Evolutionary conservation across 805 yeast species (phyloP).

Genomic region (Kregervanrija pseudodelftensis): DNA sequence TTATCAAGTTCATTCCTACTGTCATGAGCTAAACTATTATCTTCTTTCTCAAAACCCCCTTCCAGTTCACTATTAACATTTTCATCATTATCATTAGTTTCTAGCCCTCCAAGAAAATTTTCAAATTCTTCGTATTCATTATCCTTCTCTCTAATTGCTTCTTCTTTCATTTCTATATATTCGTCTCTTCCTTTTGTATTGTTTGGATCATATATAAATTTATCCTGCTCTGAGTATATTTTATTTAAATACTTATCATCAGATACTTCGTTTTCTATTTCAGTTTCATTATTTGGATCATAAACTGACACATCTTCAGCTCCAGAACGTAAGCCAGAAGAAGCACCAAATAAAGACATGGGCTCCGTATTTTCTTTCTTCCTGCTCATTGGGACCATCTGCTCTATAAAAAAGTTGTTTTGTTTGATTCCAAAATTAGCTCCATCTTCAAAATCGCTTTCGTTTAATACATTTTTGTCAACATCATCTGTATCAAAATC

Average conservation of each 20-base stretch:
- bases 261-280: not conserved
- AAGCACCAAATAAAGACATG: not conserved
- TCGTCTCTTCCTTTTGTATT: not conserved
- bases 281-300: not conserved
- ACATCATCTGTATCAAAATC: constrained; percentile 18
- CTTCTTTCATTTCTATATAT: not conserved
- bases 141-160: too few relatives aligned
- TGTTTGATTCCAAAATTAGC: constrained; percentile 3
- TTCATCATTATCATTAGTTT: constrained; percentile 2
- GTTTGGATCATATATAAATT: not conserved
- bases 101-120: not conserved
- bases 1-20: too few relatives aligned
- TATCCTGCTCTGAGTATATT: not conserved
- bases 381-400: not conserved
- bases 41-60: not conserved
- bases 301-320: not conserved
- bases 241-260: constrained; percentile 1
- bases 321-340: not conserved
- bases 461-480: constrained; percentile 11
- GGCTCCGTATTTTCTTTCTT: not conserved
- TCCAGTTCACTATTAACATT: not conserved
- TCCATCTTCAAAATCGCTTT: constrained; percentile 11
- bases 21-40: too few relatives aligned
- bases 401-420: not conserved
- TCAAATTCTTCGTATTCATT: not conserved